A percentile compares a stretch with the other conserved stretches of the same genome.
Evolutionary conservation across 805 yeast species (phyloP).

Genomic region (Schizosaccharomyces lindneri): DNA sequence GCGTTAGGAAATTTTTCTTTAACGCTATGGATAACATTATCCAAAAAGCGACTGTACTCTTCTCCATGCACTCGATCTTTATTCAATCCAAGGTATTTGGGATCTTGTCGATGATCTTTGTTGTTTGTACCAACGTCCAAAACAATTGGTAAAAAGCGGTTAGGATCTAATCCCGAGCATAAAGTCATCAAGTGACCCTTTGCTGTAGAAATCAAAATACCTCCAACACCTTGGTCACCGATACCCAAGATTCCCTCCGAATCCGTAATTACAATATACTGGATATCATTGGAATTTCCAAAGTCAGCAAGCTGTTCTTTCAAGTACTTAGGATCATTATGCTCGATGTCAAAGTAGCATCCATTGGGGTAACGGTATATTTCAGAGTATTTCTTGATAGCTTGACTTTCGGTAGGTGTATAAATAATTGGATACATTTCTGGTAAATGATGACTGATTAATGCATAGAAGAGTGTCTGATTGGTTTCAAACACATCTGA

Average conservation of each 20-base stretch:
- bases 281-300: conserved; percentile 77
- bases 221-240: conserved; percentile 97
- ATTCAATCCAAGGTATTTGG: conserved; percentile 76
- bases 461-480: conserved; percentile 67
- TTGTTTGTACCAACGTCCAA: conserved; percentile 89
- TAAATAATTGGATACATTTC: conserved; percentile 25
- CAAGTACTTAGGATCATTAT: conserved; percentile 39
- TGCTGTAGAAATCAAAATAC: conserved; percentile 74
- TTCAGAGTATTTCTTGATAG: conserved; percentile 76
- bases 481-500: conserved; percentile 79
- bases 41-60: conserved; percentile 63
- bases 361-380: conserved; percentile 92
- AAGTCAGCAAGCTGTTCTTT: conserved; percentile 50
- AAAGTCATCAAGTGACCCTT: conserved; percentile 86
- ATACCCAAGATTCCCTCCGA: conserved; percentile 93
- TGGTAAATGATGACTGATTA: conserved; percentile 66
- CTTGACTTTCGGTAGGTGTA: conserved; percentile 40
- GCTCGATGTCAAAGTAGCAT: conserved; percentile 66
- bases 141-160: conserved; percentile 73
- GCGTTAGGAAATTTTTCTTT: conserved; percentile 67
- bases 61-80: conserved; percentile 69
- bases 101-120: conserved; percentile 51
- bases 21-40: conserved; percentile 46
- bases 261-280: conserved; percentile 82
- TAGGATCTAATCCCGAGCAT: conserved; percentile 92